A percentile compares a stretch with the other conserved stretches of the same genome.
Evolutionary conservation across 192 early-diverging fungal species (phyloP).

Genomic region (Thamnidium elegans): DNA sequence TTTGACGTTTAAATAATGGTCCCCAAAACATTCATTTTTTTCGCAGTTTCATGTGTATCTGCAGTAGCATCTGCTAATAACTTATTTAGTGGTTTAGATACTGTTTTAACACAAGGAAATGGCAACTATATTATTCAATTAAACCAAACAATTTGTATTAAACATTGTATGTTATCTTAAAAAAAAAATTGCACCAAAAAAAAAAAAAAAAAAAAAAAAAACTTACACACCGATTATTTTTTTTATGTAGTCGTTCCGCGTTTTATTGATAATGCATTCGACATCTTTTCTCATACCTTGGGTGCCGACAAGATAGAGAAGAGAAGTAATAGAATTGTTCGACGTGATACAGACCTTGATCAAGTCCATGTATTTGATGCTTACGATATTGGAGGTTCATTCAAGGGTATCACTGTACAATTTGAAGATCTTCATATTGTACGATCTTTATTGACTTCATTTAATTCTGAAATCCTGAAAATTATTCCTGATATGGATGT

Average conservation of each 20-base stretch:
- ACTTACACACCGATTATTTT: background rate
- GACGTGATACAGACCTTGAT: constrained; percentile 11
- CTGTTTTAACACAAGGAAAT: constrained; percentile 1
- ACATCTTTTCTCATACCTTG: constrained; percentile 4
- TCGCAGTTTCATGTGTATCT: constrained; percentile 8
- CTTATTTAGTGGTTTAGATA: background rate
- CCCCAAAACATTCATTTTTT: constrained; percentile 6
- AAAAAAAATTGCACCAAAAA: too few species aligned
- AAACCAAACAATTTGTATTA: constrained; percentile 12
- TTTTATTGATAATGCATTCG: constrained; percentile 16
- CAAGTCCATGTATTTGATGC: constrained; percentile 20
- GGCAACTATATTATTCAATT: constrained; percentile 18
- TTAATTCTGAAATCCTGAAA: constrained; percentile 14
- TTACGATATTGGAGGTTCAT: constrained; percentile 12
- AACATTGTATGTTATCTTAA: constrained; percentile 17
- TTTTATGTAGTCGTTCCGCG: constrained; percentile 20
- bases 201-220: background rate
- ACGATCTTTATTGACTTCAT: background rate
- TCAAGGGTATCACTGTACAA: constrained; percentile 18
- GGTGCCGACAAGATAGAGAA: constrained; percentile 3
- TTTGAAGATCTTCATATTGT: constrained; percentile 14
- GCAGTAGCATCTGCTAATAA: background rate
- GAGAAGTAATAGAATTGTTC: constrained; percentile 11
- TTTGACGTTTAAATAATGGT: constrained; percentile 4
- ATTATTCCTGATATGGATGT: constrained; percentile 26